Base-by-base conservation (phyloP, 2,329 filamentous ascomycete species). In the Pyricularia sp. region DNA sequence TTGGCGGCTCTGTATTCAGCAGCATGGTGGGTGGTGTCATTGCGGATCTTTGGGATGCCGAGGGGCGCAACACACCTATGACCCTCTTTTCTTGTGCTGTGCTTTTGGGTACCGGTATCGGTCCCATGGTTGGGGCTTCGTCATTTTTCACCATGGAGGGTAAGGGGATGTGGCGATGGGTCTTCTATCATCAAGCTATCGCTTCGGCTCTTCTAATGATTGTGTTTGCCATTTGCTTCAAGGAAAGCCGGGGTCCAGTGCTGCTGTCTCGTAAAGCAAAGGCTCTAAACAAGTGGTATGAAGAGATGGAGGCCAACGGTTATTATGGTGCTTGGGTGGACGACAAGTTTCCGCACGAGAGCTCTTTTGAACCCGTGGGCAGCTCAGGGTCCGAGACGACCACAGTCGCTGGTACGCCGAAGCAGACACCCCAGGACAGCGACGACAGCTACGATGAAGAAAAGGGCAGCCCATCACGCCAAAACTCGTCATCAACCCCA, bases 21-120 rank as follows among this genome's bases (percentile, higher is more conserved):
- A 95, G 92, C 26, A 94, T 97, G 85, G 90, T 97, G 0, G 94
- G 94, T n/a, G 94, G 94, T 3, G 91, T 97, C 4, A 90, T 97
- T 59, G 90, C 91, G 67, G 94, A 97, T 75, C 86, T 97, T 70
- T 97, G 93, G 80, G 86, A 90, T 65, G 88, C 92, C 11, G 81
- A 91, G 70, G 89, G 92, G 64, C 84, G 94, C 42, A 97, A 97
- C 74, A 93, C 90, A 0, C 92, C 94, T 0, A 97, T 97, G 94
- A 90, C 92, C 0, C 76, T 97, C 0, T 97, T 97, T 77, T 91
- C 90, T n/a, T 92, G 90, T 0, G 83, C 84, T 3, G 93, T 93
- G 0, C 81, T 97, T 0, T 84, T 90, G 11, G 94, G 93, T 0
- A 96, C 93, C 0, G 93, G 93, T 0, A 80, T 90, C 0, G 94